Evolutionary conservation across 163 green algal species (phyloP).

Genomic region (Volvox carteri): DNA sequence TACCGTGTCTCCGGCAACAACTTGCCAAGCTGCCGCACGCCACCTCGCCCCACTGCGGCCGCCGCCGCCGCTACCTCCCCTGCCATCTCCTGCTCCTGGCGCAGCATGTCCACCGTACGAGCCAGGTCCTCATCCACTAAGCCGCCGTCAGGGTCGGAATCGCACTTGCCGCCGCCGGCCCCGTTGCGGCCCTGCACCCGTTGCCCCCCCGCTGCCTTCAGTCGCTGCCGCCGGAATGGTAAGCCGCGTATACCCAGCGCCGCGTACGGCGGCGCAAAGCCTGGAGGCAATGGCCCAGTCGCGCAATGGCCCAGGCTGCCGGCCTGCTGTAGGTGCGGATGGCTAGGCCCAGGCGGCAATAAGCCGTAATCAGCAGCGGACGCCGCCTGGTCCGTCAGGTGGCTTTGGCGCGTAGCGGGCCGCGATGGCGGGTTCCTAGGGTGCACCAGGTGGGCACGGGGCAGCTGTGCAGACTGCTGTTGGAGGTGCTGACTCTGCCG

Average conservation of each 20-base stretch:
- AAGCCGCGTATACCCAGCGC: not conserved
- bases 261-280: not conserved
- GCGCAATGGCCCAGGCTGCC: not conserved
- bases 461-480: not conserved
- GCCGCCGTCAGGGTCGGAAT: not conserved
- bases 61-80: no score
- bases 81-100: conserved; percentile 42
- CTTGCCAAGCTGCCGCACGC: no score
- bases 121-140: conserved; percentile 39
- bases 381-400: not conserved
- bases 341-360: not conserved
- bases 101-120: conserved; percentile 45
- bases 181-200: not conserved
- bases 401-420: not conserved
- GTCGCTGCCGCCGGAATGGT: conserved; percentile 12
- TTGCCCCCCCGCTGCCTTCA: not conserved
- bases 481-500: not conserved
- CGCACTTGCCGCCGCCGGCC: not conserved
- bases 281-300: not conserved
- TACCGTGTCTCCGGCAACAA: no score
- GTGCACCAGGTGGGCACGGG: conserved; percentile 9
- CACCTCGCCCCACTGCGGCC: no score
- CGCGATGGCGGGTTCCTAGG: not conserved
- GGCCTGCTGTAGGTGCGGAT: conserved; percentile 36
- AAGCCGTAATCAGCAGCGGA: not conserved